These are phyloP conservation scores for Pleurotus tuoliensis DNA, from an alignment of 768 basidiomycete genomes.

Conservation along the genomic window DNA sequence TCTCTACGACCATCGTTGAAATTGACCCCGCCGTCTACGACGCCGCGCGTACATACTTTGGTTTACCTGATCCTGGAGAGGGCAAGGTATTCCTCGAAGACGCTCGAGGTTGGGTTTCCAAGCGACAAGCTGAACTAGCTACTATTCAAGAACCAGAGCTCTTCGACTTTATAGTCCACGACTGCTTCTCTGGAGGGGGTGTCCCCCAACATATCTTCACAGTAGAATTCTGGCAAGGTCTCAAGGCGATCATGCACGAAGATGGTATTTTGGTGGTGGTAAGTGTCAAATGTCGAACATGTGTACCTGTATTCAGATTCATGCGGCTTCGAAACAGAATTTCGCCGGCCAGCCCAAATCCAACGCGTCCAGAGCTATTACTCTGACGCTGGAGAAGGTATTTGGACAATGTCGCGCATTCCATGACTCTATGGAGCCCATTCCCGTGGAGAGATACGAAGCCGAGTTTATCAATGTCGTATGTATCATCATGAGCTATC, in stretches of 20 bases:
- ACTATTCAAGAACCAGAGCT: slow-evolving; percentile 18
- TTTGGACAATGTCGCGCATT: slow-evolving; percentile 83
- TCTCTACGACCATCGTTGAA: slow-evolving; percentile 83
- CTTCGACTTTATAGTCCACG: slow-evolving; percentile 81
- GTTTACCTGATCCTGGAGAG: slow-evolving; percentile 60
- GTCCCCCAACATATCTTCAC: slow-evolving; percentile 86
- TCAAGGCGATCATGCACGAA: slow-evolving; percentile 58
- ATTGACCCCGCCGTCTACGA: slow-evolving; percentile 89
- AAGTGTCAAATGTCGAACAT: slow-evolving; percentile 22
- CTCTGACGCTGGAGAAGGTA: slow-evolving; percentile 63
- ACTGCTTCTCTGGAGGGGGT: slow-evolving; percentile 93
- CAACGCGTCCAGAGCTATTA: slow-evolving; percentile 58
- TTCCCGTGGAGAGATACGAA: slow-evolving; percentile 43
- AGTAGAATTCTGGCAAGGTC: slow-evolving; percentile 73
- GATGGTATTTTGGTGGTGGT: slow-evolving; percentile 83
- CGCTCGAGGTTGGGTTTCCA: slow-evolving; percentile 66
- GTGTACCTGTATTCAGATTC: neutral
- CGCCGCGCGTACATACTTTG: slow-evolving; percentile 78
- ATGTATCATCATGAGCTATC: slow-evolving; percentile 16
- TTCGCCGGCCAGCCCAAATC: slow-evolving; percentile 73
- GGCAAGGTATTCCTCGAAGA: slow-evolving; percentile 71
- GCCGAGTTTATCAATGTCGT: slow-evolving; percentile 75
- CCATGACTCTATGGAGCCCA: slow-evolving; percentile 55
- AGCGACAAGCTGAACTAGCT: slow-evolving; percentile 26
- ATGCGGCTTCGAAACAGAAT: slow-evolving; percentile 48